These are phyloP conservation scores for Hemerocallis citrina DNA, from an alignment of 106 monocot species.

Conservation along the genomic window DNA sequence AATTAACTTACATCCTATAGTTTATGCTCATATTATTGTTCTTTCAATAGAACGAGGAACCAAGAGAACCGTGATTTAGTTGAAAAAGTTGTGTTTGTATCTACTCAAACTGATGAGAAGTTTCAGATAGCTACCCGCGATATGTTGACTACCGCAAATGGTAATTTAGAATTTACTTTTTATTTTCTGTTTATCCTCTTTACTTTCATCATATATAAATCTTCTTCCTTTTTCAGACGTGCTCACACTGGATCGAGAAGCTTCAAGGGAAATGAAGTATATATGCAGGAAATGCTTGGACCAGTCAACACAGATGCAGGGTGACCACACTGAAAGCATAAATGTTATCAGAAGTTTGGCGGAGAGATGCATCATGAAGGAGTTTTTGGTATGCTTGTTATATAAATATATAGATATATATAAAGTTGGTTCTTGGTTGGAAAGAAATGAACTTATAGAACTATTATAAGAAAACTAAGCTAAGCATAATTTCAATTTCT, in stretches of 20 bases:
- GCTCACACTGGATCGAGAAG: constrained; percentile 30
- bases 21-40: background rate
- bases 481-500: background rate
- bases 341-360: constrained; percentile 31
- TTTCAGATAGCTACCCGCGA: constrained; percentile 23
- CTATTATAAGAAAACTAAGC: background rate
- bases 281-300: constrained; percentile 13
- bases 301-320: constrained; percentile 25
- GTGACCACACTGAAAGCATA: constrained; percentile 17
- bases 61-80: constrained; percentile 17
- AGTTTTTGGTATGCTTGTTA: constrained; percentile 37
- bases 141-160: constrained; percentile 21
- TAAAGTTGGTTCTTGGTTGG: background rate
- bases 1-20: background rate
- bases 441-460: background rate
- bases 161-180: constrained; percentile 13
- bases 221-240: constrained; percentile 27
- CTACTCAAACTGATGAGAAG: constrained; percentile 15
- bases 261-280: constrained; percentile 13
- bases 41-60: constrained; percentile 30
- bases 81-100: constrained; percentile 17
- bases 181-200: background rate
- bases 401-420: no score
- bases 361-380: constrained; percentile 29
- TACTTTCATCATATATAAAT: background rate